Percentiles rank a stretch among this genome's conserved stretches.
Evolutionary conservation across 1,284 basidiomycete species (phyloP).

Genomic region (Crucibulum cyathiforme): DNA sequence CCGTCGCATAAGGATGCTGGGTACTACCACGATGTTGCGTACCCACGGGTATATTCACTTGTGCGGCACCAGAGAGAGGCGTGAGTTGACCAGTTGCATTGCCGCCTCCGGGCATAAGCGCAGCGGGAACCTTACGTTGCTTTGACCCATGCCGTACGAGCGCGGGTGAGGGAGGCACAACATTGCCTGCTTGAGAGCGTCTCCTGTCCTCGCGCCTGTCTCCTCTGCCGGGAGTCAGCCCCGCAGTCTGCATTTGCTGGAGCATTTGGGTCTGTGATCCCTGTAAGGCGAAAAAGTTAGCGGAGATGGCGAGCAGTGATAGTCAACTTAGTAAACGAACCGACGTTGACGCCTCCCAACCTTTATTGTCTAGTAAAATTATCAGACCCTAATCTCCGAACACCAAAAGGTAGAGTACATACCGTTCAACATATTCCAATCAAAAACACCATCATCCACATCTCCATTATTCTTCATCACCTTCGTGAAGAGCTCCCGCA

Average conservation of each 20-base stretch:
- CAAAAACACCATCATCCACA: conserved; percentile 91
- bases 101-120: conserved; percentile 56
- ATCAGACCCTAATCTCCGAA: too few relatives aligned
- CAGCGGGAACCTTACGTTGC: conserved; percentile 62
- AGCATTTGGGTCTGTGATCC: conserved; percentile 63
- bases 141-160: conserved; percentile 77
- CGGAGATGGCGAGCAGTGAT: conserved; percentile 2
- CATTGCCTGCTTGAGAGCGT: conserved; percentile 64
- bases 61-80: conserved; percentile 74
- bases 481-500: conserved; percentile 93
- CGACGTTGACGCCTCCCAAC: conserved; percentile 84
- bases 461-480: conserved; percentile 90
- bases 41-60: conserved; percentile 72
- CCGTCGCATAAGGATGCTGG: conserved; percentile 70
- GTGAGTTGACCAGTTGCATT: conserved; percentile 59
- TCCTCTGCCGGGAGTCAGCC: conserved; percentile 59
- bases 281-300: conserved; percentile 35
- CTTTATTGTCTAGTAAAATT: conserved; percentile 74
- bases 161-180: conserved; percentile 75
- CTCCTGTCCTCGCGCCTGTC: conserved; percentile 63
- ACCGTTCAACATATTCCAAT: conserved; percentile 95
- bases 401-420: too few relatives aligned
- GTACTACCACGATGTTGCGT: conserved; percentile 52
- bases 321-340: conserved; percentile 49
- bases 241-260: conserved; percentile 63